A percentile compares a stretch with the other conserved stretches of the same genome.
Conservation (phyloP, 352 stramenopile genomes). For the Phytophthora quininea region DNA sequence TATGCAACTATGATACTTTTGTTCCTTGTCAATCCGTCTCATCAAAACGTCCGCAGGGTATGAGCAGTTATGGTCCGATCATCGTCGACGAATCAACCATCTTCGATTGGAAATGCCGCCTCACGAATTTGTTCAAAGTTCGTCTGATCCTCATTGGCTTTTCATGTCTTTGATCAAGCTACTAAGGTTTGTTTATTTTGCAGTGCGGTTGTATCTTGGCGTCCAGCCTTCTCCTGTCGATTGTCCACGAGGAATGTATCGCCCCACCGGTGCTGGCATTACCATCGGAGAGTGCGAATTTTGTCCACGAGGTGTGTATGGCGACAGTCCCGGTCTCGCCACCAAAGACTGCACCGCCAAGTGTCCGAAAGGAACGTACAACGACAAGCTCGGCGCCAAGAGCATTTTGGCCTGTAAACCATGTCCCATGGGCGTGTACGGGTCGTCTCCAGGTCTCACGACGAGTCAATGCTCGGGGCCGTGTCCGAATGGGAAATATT, state of each 20-base stretch:
- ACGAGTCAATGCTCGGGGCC: slow-evolving; percentile 60
- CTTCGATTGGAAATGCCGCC: slow-evolving; percentile 10
- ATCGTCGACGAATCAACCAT: slow-evolving; percentile 1
- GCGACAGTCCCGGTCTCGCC: slow-evolving; percentile 60
- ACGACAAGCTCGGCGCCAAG: slow-evolving; percentile 58
- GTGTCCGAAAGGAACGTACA: slow-evolving; percentile 78
- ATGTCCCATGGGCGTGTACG: slow-evolving; percentile 70
- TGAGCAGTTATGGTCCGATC: not conserved
- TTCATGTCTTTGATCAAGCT: not conserved
- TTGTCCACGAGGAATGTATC: slow-evolving; percentile 77
- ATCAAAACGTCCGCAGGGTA: too few relatives aligned
- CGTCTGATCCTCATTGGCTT: not conserved
- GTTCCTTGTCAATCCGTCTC: too few relatives aligned
- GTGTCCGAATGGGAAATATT: slow-evolving; percentile 77
- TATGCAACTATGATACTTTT: too few relatives aligned
- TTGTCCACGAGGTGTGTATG: slow-evolving; percentile 78
- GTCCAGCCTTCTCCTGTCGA: slow-evolving; percentile 48
- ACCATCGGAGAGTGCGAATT: slow-evolving; percentile 67
- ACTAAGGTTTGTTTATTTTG: not conserved
- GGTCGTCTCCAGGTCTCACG: slow-evolving; percentile 57
- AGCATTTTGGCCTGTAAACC: slow-evolving; percentile 72
- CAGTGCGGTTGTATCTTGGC: slow-evolving; percentile 61
- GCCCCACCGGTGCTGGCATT: slow-evolving; percentile 44
- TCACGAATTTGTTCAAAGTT: slow-evolving; percentile 21
- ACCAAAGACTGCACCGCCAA: slow-evolving; percentile 71